A percentile compares a stretch with the other conserved stretches of the same genome.
phyloP scores from a whole-genome alignment of 1,284 basidiomycete species.

The Sphagnurus paluster region DNA sequence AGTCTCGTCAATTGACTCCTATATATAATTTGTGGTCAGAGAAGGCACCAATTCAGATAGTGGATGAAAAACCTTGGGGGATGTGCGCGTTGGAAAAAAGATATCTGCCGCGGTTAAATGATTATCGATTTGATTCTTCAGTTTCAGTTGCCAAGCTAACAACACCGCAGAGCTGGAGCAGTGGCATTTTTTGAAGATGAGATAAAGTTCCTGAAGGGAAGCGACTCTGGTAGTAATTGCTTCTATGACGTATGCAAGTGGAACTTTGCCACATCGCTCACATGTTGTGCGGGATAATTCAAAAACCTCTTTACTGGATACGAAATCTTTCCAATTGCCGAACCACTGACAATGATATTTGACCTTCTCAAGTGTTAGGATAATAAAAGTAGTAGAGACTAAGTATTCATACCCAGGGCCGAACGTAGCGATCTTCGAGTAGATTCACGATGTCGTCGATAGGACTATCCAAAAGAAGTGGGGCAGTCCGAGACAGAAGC shows the following conservation, averaged over 20 bases:
- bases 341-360: slow-evolving; percentile 5
- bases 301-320: not conserved
- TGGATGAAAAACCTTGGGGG: too few relatives aligned
- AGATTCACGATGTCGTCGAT: slow-evolving; percentile 4
- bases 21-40: too few relatives aligned
- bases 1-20: too few relatives aligned
- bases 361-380: not conserved
- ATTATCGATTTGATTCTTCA: too few relatives aligned
- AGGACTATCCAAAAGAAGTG: slow-evolving; percentile 4
- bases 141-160: slow-evolving; percentile 23
- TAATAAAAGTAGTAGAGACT: not conserved
- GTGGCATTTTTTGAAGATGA: not conserved
- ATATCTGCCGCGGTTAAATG: too few relatives aligned
- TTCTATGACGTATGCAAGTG: not conserved
- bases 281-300: not conserved
- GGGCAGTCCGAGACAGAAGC: slow-evolving; percentile 3
- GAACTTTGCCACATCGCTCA: not conserved
- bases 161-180: too few relatives aligned
- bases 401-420: slow-evolving; percentile 3
- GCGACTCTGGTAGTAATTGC: not conserved
- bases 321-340: not conserved
- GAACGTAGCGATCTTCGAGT: slow-evolving; percentile 12
- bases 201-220: not conserved
- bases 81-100: too few relatives aligned
- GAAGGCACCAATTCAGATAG: too few relatives aligned